Percentiles rank a stretch among this genome's conserved stretches.
Evolutionary conservation across 768 basidiomycete genomes (phyloP).

Genomic region (Mycena galopus): DNA sequence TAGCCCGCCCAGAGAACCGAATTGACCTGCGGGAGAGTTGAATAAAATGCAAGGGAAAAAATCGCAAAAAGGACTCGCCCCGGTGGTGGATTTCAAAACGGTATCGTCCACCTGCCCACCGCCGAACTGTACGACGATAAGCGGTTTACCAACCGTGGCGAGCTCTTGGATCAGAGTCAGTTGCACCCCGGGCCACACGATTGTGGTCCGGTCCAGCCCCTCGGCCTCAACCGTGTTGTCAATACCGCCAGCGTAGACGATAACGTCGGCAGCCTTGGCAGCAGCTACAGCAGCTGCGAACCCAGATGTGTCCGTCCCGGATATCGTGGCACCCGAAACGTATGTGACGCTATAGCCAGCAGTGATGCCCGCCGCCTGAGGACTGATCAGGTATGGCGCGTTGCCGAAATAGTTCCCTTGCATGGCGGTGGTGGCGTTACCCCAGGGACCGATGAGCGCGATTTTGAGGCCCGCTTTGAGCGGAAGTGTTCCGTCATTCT

Average conservation of each 20-base stretch:
- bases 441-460: conserved; percentile 72
- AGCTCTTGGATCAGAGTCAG: conserved; percentile 62
- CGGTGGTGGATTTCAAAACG: conserved; percentile 28
- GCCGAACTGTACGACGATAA: conserved; percentile 68
- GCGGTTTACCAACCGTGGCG: conserved; percentile 61
- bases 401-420: conserved; percentile 70
- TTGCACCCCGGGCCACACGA: conserved; percentile 70
- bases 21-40: conserved; percentile 59
- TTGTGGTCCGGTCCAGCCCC: conserved; percentile 59
- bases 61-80: too few relatives aligned
- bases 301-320: conserved; percentile 59
- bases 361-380: conserved; percentile 59
- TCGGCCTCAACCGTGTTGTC: conserved; percentile 65
- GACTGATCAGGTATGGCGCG: conserved; percentile 68
- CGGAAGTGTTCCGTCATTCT: conserved; percentile 74
- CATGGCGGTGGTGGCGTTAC: conserved; percentile 66
- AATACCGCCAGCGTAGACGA: conserved; percentile 69
- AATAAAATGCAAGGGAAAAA: too few relatives aligned
- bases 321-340: conserved; percentile 46
- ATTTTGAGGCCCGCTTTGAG: conserved; percentile 60
- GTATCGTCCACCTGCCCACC: conserved; percentile 69
- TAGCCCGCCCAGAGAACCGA: conserved; percentile 71
- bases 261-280: conserved; percentile 59
- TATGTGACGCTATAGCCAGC: conserved; percentile 63
- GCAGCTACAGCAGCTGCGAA: conserved; percentile 64